These are phyloP conservation scores for Talaromyces piceae DNA, from an alignment of 2,329 filamentous ascomycete genomes.

Conservation along the genomic window DNA sequence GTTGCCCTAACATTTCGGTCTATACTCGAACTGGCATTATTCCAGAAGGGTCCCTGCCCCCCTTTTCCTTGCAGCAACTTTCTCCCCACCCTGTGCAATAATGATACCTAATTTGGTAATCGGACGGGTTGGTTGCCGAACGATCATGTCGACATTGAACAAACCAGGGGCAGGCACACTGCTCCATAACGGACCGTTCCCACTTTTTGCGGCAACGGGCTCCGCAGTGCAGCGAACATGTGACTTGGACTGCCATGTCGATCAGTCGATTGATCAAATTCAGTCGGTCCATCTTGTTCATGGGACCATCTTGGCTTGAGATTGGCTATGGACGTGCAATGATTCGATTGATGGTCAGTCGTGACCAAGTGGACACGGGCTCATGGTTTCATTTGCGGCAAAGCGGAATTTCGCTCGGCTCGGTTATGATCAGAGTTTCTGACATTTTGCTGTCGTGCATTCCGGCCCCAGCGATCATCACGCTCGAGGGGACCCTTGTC, in stretches of 20 bases:
- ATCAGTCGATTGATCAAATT: not conserved
- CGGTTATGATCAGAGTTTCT: not conserved
- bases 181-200: not conserved
- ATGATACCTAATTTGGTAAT: too few species aligned
- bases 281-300: not conserved
- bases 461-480: not conserved
- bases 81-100: too few species aligned
- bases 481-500: not conserved
- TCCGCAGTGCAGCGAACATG: not conserved
- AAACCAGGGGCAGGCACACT: too few species aligned
- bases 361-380: too few species aligned
- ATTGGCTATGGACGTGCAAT: too few species aligned
- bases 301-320: too few species aligned
- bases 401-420: too few species aligned
- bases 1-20: not conserved
- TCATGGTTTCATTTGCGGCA: too few species aligned
- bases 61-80: too few species aligned
- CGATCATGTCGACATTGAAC: too few species aligned
- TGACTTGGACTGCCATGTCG: not conserved
- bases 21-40: not conserved
- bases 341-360: too few species aligned
- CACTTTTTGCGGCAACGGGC: not conserved
- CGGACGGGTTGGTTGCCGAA: too few species aligned
- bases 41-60: not conserved
- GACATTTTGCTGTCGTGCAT: not conserved